These are phyloP conservation scores for Microdochium nivale DNA, from an alignment of 2,329 filamentous ascomycete genomes.

Conservation along the genomic window DNA sequence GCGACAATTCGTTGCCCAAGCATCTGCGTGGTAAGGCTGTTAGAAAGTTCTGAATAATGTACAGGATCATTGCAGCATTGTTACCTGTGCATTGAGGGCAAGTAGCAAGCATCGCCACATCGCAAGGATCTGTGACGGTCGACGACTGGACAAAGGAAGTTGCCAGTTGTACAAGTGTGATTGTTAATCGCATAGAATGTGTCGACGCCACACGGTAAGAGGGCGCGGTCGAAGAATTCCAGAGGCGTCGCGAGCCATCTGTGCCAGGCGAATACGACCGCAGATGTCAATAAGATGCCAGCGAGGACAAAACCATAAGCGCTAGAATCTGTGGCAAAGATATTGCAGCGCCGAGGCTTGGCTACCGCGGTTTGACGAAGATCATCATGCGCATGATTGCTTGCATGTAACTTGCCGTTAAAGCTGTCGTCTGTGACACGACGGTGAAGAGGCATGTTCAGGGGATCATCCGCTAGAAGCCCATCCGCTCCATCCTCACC, in stretches of 20 bases:
- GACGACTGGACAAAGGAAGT: constrained; percentile 19
- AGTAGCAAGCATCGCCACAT: constrained; percentile 17
- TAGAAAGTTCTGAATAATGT: neutral
- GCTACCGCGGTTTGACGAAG: no score
- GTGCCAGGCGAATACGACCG: neutral
- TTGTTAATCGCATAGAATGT: constrained; percentile 11
- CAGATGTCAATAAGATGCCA: constrained; percentile 6
- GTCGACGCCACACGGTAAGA: constrained; percentile 12
- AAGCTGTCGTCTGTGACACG: no score
- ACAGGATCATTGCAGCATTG: neutral
- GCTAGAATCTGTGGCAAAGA: neutral
- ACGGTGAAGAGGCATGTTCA: no score
- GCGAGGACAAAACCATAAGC: neutral
- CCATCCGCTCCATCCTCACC: no score
- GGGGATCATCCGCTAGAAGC: no score
- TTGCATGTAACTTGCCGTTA: no score
- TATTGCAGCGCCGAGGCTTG: neutral
- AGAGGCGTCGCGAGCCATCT: neutral
- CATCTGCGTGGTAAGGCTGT: constrained; percentile 5
- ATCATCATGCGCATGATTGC: no score
- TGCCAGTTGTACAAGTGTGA: constrained; percentile 15
- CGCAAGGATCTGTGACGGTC: constrained; percentile 14
- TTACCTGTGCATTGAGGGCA: constrained; percentile 15
- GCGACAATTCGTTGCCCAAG: constrained; percentile 4
- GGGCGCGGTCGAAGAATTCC: constrained; percentile 2